Conservation (phyloP, 331 rosid genomes). For the Rosa hybrid region DNA sequence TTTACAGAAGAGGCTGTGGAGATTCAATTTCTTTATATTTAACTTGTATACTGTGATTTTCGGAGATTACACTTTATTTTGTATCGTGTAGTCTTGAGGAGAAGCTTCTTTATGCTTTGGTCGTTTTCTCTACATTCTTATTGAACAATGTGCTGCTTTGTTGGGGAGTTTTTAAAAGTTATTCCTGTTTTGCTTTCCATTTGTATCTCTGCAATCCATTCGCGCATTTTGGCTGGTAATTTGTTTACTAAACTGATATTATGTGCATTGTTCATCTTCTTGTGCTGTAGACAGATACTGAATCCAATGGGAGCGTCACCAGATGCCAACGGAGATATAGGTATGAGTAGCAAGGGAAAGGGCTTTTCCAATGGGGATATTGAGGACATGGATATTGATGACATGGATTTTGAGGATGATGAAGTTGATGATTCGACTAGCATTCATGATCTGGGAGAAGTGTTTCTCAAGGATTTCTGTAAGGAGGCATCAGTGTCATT, state of each 20-base stretch:
- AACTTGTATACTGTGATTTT: background rate
- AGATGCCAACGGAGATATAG: constrained; percentile 38
- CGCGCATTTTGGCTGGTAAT: background rate
- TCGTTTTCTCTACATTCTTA: background rate
- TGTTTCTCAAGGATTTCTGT: constrained; percentile 37
- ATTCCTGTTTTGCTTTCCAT: background rate
- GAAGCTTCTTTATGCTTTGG: background rate
- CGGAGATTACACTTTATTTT: background rate
- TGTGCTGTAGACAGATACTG: constrained; percentile 8
- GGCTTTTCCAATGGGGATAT: constrained; percentile 42
- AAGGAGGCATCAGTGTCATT: constrained; percentile 57
- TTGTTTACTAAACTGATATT: background rate
- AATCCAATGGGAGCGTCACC: constrained; percentile 43
- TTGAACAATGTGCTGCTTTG: background rate
- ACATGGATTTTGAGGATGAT: constrained; percentile 45
- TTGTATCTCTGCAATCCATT: constrained; percentile 1
- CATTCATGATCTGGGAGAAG: constrained; percentile 45
- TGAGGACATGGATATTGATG: constrained; percentile 32
- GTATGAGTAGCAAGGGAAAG: constrained; percentile 43
- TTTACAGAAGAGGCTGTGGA: background rate
- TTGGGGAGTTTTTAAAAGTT: background rate
- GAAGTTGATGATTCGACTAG: constrained; percentile 23
- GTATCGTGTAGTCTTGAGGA: background rate
- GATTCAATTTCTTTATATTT: background rate
- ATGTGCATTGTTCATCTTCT: background rate